These are phyloP conservation scores for Nicotiana sylvestris DNA, from an alignment of 257 asterid genomes.

Conservation along the genomic window DNA sequence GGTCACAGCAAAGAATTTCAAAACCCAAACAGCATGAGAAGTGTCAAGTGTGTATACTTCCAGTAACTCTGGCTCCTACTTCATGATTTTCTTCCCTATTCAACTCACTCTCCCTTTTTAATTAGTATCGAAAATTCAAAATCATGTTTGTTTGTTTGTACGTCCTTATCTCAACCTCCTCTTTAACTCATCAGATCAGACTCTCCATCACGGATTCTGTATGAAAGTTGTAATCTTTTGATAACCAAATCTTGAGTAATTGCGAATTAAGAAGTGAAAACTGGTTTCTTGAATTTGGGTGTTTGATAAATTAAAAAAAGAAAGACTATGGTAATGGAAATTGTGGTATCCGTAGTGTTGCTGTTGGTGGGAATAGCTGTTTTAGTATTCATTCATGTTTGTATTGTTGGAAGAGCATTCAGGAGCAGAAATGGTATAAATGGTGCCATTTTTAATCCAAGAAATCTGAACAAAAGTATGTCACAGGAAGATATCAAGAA, in stretches of 20 bases:
- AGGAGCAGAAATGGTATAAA: slow-evolving; percentile 8
- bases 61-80: neutral
- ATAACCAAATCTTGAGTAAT: neutral
- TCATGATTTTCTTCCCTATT: neutral
- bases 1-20: neutral
- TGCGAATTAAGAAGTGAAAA: neutral
- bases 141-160: neutral
- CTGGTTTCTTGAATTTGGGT: neutral
- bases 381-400: slow-evolving; percentile 44
- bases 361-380: slow-evolving; percentile 38
- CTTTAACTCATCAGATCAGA: neutral
- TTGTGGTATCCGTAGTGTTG: slow-evolving; percentile 36
- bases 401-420: slow-evolving; percentile 60
- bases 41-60: slow-evolving; percentile 5
- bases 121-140: neutral
- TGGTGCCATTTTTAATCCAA: neutral
- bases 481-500: slow-evolving; percentile 43
- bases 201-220: neutral
- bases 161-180: neutral
- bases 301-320: neutral
- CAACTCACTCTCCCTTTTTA: neutral
- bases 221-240: neutral
- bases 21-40: neutral
- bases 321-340: slow-evolving; percentile 40
- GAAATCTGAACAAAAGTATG: slow-evolving; percentile 28